Percentiles rank a stretch among this genome's conserved stretches.
phyloP scores from a whole-genome alignment of 345 rosid genomes.

The Linum usitatissimum region DNA sequence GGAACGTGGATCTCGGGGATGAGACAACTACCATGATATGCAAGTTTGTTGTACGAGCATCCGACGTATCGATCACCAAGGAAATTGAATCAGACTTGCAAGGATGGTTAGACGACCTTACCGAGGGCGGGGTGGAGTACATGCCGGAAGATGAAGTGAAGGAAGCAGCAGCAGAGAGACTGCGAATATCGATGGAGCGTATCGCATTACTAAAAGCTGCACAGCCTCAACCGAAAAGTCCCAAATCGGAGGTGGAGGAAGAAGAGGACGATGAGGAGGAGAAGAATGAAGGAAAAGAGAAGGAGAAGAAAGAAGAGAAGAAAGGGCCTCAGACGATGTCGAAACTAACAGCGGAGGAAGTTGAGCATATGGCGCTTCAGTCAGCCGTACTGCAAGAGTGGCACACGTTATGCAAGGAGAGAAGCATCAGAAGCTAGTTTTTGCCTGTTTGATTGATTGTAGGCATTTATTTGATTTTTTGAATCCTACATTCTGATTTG shows the following conservation, averaged over 20 bases:
- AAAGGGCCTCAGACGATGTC: constrained; percentile 65
- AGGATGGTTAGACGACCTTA: constrained; percentile 92
- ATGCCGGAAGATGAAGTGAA: constrained; percentile 97
- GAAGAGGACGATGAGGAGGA: constrained; percentile 24
- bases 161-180: constrained; percentile 77
- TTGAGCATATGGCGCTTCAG: constrained; percentile 93
- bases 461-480: no score
- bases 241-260: constrained; percentile 38
- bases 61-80: constrained; percentile 84
- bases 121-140: constrained; percentile 89
- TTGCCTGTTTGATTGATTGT: background rate
- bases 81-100: constrained; percentile 90
- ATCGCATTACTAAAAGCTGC: constrained; percentile 89
- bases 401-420: constrained; percentile 80
- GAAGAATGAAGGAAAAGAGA: constrained; percentile 27
- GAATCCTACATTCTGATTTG: no score
- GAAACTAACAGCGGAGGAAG: constrained; percentile 85
- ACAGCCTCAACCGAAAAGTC: constrained; percentile 50
- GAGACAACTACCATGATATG: constrained; percentile 96
- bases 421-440: constrained; percentile 36
- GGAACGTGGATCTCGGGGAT: constrained; percentile 93
- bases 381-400: constrained; percentile 92
- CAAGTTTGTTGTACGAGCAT: constrained; percentile 93
- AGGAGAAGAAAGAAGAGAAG: constrained; percentile 26
- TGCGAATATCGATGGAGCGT: constrained; percentile 86